phyloP scores from a whole-genome alignment of 2,329 filamentous ascomycete genomes.

The Zymoseptoria ardabiliae region DNA sequence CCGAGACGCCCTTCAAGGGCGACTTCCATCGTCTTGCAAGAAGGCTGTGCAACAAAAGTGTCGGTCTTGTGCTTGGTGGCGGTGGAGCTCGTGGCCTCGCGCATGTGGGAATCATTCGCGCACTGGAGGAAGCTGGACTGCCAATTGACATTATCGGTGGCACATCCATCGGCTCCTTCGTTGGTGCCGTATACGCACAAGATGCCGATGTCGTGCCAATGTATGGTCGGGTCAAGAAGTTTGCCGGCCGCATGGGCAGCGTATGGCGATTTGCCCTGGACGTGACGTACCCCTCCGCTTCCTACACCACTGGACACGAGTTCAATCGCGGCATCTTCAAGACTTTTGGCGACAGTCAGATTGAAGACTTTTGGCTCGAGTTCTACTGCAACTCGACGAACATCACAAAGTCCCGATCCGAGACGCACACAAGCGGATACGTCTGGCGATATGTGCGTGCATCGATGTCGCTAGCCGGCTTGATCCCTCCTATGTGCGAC shows the following conservation, averaged over 20 bases:
- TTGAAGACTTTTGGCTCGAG: constrained; percentile 98
- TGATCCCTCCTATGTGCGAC: constrained; percentile 89
- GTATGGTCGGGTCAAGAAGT: constrained; percentile 95
- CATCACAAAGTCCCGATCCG: constrained; percentile 84
- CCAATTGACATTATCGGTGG: constrained; percentile 93
- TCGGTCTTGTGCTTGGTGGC: constrained; percentile 87
- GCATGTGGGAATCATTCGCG: constrained; percentile 88
- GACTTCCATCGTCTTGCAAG: constrained; percentile 92
- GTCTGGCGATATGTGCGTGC: constrained; percentile 96
- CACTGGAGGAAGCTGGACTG: constrained; percentile 91
- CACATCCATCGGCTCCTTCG: constrained; percentile 92
- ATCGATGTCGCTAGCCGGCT: constrained; percentile 90
- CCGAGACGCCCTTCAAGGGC: constrained; percentile 88
- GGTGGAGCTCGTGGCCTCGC: constrained; percentile 87
- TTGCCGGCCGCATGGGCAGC: constrained; percentile 95
- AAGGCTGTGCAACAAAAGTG: constrained; percentile 84
- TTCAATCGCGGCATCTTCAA: constrained; percentile 99
- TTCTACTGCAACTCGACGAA: constrained; percentile 99
- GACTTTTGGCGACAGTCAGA: constrained; percentile 91
- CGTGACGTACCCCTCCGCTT: constrained; percentile 89
- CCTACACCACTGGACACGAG: constrained; percentile 96
- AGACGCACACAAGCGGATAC: constrained; percentile 93
- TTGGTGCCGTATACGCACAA: constrained; percentile 88
- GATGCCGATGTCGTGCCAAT: constrained; percentile 96
- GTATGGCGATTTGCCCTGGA: constrained; percentile 98